These are phyloP conservation scores for Trichoderma simmonsii DNA, from an alignment of 2,329 filamentous ascomycete species.

Conservation along the genomic window DNA sequence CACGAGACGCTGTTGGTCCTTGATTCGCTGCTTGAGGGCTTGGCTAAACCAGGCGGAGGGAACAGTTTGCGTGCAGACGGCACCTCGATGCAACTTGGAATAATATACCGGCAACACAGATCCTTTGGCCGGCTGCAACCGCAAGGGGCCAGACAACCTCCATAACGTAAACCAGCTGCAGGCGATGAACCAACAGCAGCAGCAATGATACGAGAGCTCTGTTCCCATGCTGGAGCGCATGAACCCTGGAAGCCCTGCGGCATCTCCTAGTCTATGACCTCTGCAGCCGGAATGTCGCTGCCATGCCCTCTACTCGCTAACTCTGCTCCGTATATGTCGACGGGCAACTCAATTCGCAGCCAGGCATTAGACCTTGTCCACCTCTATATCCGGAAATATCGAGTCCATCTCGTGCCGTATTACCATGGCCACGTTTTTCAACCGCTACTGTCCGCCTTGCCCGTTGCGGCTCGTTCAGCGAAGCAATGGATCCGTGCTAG, in stretches of 20 bases:
- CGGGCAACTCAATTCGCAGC: background rate
- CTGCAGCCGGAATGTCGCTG: background rate
- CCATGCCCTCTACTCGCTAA: background rate
- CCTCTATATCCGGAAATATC: background rate
- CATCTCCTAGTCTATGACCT: background rate
- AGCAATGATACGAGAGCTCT: background rate
- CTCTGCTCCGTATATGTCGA: background rate
- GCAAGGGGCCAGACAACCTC: background rate
- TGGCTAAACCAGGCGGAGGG: background rate
- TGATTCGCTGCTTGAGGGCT: background rate
- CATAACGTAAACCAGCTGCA: background rate
- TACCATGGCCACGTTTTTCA: conserved; percentile 1
- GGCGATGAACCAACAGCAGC: background rate
- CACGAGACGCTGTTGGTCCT: background rate
- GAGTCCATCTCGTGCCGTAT: background rate
- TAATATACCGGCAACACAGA: background rate
- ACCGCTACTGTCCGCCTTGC: background rate
- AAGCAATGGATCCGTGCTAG: background rate
- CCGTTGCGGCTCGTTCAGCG: conserved; percentile 2
- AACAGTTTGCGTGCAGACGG: background rate
- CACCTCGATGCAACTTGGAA: background rate
- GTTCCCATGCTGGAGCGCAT: background rate
- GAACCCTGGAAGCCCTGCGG: background rate
- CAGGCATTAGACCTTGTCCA: background rate
- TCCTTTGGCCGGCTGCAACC: background rate